Evolutionary conservation across 75 land plant genomes (phyloP).

Genomic region (Selaginella moellendorffii): DNA sequence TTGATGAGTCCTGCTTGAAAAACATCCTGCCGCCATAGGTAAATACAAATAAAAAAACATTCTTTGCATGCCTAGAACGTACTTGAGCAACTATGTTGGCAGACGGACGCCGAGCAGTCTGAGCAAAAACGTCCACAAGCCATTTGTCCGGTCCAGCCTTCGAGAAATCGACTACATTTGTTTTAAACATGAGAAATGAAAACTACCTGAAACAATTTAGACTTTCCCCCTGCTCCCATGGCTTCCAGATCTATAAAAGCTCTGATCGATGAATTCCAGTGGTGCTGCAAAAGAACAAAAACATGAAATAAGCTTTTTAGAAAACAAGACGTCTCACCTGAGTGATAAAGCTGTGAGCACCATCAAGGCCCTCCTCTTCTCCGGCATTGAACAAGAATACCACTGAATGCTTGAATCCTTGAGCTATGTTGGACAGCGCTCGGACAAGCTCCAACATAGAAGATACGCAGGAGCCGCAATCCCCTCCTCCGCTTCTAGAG

Average conservation of each 20-base stretch:
- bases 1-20: conserved; percentile 47
- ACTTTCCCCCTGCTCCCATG: conserved; percentile 86
- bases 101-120: conserved; percentile 61
- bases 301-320: not conserved
- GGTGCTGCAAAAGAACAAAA: conserved; percentile 47
- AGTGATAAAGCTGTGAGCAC: conserved; percentile 96
- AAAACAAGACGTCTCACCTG: no score
- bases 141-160: conserved; percentile 70
- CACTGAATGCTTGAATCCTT: conserved; percentile 72
- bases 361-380: conserved; percentile 92
- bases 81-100: conserved; percentile 59
- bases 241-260: conserved; percentile 81
- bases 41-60: conserved; percentile 1
- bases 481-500: conserved; percentile 83
- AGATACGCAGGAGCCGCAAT: conserved; percentile 89
- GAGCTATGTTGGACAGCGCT: conserved; percentile 82
- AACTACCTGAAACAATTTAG: conserved; percentile 81
- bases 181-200: no score
- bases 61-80: no score
- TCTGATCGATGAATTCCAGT: conserved; percentile 59
- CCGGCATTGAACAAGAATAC: conserved; percentile 92
- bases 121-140: conserved; percentile 64
- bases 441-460: conserved; percentile 96
- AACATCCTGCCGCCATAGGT: conserved; percentile 45
- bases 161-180: not conserved